Evolutionary conservation across 768 basidiomycete species (phyloP), one percentile per base, ranked within the genome.

Genomic region (Hygrocybe punicea): DNA sequence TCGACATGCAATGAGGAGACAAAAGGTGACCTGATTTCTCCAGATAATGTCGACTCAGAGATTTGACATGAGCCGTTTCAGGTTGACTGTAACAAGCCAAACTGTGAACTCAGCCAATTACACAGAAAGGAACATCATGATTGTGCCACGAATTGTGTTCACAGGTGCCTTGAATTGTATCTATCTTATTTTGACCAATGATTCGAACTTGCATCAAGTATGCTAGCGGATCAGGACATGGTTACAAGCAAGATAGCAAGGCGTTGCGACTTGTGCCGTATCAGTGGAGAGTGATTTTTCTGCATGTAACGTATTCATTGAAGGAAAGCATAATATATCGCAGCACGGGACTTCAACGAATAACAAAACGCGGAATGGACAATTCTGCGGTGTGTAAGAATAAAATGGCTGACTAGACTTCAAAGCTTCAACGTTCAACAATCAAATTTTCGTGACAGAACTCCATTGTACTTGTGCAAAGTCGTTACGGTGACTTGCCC

Each of bases 11-110:
- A 59, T 63, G 35, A 72, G 63, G 59, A 65, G 66, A 11, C 73
- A 78, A 51, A 71, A 50, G 66, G 78, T 78, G 64, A 24, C 68
- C 21, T 19, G 17, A 4, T 34, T 10, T 46, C 33, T 16, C 19
- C 7, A n/a, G 9, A 17, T 8, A 6, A 11, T 19, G 6, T 34
- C n/a, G 16, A 14, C 24, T 6, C 13, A 29, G 33, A 39, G 24
- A 17, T 9, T 34, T 49, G 6, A 55, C 9, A 24, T 16, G 5
- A 33, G 9, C 51, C 16, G 29, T 16, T 13, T 47, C 53, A 84
- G 83, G 69, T 84, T 14, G 83, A 84, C 59, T 84, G 83, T 60
- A 73, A 76, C 48, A 55, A 54, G 2, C 52, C 58, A 24, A 58
- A 61, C 6, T 84, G 83, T 55, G 68, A 63, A 7, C 64, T 73